Evolutionary conservation across 2,329 filamentous ascomycete genomes (phyloP), one percentile per base, ranked within the genome.

Genomic region (Pestalotiopsis fici): DNA sequence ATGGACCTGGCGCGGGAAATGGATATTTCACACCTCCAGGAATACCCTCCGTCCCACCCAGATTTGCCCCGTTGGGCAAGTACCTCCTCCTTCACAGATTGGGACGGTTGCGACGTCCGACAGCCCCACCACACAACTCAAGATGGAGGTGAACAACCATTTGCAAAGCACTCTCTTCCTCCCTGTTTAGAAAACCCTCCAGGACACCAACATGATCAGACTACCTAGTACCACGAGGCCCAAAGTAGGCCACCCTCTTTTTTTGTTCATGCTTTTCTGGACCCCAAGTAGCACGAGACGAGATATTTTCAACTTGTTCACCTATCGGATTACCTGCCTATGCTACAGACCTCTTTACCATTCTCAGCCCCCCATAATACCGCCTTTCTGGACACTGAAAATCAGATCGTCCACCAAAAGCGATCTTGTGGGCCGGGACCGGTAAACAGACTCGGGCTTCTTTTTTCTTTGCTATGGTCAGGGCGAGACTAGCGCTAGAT

Each of bases 401-500:
- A 50, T 50, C 43, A n/a, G 43, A 50, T 50, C 43, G 39, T 15
- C 39, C 39, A 47, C 39, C 31, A 47, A 21, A 7, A 47, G 18
- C 39, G 43, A 31, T 62, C 59, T 62, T 39, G 59, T 61, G 59
- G 27, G 59, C 31, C 28, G 35, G 43, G 43, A 50, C 43, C 43
- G 43, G 43, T 50, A 50, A 50, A 57, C 27, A 57, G 23, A 57
- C 55, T 27, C 23, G 23, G 23, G 23, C 55, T 59, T 57, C 23
- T 35, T 43, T 39, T 27, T 61, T 21, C 18, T n/a, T n/a, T 50
- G 11, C 35, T 50, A 27, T 47, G 60, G 47, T 28, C 25, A 31
- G 39, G 39, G 61, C 47, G 63, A 67, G 65, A 59, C 60, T 67
- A 67, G 65, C 65, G 65, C 61, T 35, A 27, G 35, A 55, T 35